Percentiles rank a stretch among this genome's conserved stretches.
Conservation (phyloP, 2,329 filamentous ascomycete species). For the Fusarium pseudograminearum region DNA sequence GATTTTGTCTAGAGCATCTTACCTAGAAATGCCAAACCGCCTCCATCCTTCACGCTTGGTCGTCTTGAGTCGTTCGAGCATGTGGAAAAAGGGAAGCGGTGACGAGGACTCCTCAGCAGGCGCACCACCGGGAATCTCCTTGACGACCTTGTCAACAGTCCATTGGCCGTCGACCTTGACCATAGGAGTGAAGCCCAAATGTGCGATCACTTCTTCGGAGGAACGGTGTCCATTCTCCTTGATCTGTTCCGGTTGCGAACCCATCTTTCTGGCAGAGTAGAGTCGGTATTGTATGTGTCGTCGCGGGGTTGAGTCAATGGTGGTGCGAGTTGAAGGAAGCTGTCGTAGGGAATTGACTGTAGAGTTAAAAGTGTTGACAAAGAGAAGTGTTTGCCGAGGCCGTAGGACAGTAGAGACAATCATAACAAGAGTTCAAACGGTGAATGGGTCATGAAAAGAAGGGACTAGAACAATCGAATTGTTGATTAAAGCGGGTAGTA, state of each 20-base stretch:
- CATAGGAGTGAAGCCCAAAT: slow-evolving; percentile 53
- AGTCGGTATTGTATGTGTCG: slow-evolving; percentile 7
- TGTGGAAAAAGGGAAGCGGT: slow-evolving; percentile 92
- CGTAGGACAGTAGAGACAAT: slow-evolving; percentile 2
- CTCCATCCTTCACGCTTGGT: slow-evolving; percentile 97
- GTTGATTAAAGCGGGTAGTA: slow-evolving; percentile 11
- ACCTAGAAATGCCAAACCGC: slow-evolving; percentile 80
- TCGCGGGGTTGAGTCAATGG: slow-evolving; percentile 24
- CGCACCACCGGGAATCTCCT: slow-evolving; percentile 67
- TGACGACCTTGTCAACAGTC: slow-evolving; percentile 72
- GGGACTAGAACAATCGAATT: slow-evolving; percentile 7
- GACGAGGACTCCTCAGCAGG: slow-evolving; percentile 73
- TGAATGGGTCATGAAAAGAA: slow-evolving; percentile 1
- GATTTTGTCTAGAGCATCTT: slow-evolving; percentile 8
- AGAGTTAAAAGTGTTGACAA: slow-evolving; percentile 1
- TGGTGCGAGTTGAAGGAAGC: background rate
- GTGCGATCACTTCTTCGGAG: slow-evolving; percentile 32
- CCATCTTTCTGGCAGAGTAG: slow-evolving; percentile 43
- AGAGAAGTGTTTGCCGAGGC: slow-evolving; percentile 1
- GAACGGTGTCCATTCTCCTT: slow-evolving; percentile 38
- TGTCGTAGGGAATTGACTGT: background rate
- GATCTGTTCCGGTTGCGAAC: slow-evolving; percentile 45
- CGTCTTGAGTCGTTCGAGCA: slow-evolving; percentile 93
- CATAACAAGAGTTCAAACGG: slow-evolving; percentile 23
- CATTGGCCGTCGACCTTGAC: slow-evolving; percentile 61